Conservation (phyloP, 306 rosid genomes). For the Clitoria ternatea region DNA sequence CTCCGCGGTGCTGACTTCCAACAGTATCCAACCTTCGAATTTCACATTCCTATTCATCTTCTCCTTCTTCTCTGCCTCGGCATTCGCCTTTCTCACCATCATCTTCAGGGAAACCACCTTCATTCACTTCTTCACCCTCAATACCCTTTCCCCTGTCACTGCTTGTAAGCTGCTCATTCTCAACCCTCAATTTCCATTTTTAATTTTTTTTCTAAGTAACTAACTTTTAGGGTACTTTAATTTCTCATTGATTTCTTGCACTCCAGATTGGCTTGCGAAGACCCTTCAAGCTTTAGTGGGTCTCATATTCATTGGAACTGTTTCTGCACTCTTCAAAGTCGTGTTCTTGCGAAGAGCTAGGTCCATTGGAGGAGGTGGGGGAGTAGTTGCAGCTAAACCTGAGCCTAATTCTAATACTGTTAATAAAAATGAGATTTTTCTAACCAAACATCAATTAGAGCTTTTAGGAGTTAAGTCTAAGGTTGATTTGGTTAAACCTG, state of each 20-base stretch:
- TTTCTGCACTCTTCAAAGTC: constrained; percentile 65
- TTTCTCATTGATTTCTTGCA: constrained; percentile 7
- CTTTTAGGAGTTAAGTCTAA: constrained; percentile 75
- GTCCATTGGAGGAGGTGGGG: constrained; percentile 25
- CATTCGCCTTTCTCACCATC: constrained; percentile 55
- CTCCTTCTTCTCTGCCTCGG: constrained; percentile 62
- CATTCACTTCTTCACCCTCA: constrained; percentile 42
- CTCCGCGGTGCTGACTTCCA: constrained; percentile 77
- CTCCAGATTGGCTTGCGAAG: constrained; percentile 67
- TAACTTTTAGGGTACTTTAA: neutral
- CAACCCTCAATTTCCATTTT: neutral
- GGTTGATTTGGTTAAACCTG: constrained; percentile 42
- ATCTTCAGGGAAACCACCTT: constrained; percentile 63
- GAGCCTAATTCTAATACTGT: constrained; percentile 38
- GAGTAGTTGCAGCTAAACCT: constrained; percentile 33
- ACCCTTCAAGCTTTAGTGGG: constrained; percentile 53
- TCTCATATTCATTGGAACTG: constrained; percentile 53
- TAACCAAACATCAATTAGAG: constrained; percentile 68
- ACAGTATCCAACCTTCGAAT: constrained; percentile 70
- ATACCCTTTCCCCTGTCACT: constrained; percentile 40
- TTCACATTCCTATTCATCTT: constrained; percentile 48
- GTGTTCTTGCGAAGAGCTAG: constrained; percentile 44
- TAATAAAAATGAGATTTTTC: constrained; percentile 41
- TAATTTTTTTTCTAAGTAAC: too few relatives aligned
- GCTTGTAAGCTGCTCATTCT: constrained; percentile 77